These are phyloP conservation scores for Parathielavia hyrcaniae DNA, from an alignment of 495 filamentous ascomycete species.

Conservation along the genomic window DNA sequence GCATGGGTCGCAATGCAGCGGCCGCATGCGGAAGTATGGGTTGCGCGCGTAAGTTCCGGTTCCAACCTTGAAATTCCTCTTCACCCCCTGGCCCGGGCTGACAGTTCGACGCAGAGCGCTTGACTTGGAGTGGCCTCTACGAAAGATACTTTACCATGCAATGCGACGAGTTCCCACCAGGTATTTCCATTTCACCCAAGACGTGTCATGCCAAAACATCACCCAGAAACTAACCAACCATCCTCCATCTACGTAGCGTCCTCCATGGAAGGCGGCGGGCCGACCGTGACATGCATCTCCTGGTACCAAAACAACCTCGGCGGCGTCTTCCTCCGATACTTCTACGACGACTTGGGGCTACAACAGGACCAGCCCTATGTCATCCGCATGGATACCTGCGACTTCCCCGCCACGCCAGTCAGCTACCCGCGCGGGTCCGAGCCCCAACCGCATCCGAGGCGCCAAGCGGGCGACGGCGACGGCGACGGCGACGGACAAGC, in stretches of 20 bases:
- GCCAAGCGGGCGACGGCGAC: not conserved
- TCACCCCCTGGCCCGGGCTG: not conserved
- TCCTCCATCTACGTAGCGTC: not conserved
- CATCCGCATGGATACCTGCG: slow-evolving; percentile 9
- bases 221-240: not conserved
- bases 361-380: not conserved
- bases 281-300: slow-evolving; percentile 6
- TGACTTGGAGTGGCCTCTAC: not conserved
- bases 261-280: slow-evolving; percentile 9
- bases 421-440: slow-evolving; percentile 2
- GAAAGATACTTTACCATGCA: slow-evolving; percentile 5
- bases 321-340: not conserved
- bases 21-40: slow-evolving; percentile 1
- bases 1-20: not conserved
- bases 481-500: not conserved
- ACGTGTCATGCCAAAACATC: not conserved
- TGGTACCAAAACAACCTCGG: slow-evolving; percentile 13
- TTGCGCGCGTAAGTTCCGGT: slow-evolving; percentile 1
- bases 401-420: not conserved
- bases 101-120: slow-evolving; percentile 1
- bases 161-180: slow-evolving; percentile 11
- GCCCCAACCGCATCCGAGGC: not conserved
- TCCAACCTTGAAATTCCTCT: not conserved
- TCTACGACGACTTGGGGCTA: not conserved
- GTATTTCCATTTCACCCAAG: not conserved